Evolutionary conservation across 176 grass and related monocot species (phyloP).

Genomic region (Aechmea fasciata): DNA sequence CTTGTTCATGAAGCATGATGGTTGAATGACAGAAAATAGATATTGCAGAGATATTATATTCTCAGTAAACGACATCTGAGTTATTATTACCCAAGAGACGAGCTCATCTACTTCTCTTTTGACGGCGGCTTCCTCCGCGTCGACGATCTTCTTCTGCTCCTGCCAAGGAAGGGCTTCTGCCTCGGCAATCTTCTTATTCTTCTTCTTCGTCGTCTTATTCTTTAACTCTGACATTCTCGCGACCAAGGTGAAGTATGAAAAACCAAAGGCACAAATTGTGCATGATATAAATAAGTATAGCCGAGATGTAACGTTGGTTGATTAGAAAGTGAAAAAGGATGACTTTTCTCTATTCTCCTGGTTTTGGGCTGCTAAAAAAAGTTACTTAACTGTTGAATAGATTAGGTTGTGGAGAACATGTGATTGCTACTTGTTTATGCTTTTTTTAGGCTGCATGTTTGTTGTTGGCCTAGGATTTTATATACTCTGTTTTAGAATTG

Average conservation of each 20-base stretch:
- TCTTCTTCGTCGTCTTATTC: background rate
- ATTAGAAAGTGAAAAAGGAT: background rate
- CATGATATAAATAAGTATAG: background rate
- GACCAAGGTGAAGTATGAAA: background rate
- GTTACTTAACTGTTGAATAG: background rate
- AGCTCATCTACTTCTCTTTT: background rate
- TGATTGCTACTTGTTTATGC: background rate
- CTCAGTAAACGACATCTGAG: background rate
- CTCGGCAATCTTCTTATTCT: background rate
- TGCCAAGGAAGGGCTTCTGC: slow-evolving; percentile 1
- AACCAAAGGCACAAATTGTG: background rate
- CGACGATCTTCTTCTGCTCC: slow-evolving; percentile 4
- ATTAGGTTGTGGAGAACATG: background rate
- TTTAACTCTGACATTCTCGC: background rate
- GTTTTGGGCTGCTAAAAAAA: background rate
- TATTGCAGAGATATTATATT: background rate
- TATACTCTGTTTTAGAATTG: too few species aligned
- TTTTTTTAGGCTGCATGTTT: too few species aligned
- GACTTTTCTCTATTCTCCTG: background rate
- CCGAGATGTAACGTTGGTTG: background rate
- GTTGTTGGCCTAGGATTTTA: too few species aligned
- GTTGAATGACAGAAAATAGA: background rate
- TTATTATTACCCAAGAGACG: background rate
- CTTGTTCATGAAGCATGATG: background rate
- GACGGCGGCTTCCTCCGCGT: background rate